phyloP scores from a whole-genome alignment of 768 basidiomycete species.

The Trichaptum fuscoviolaceum region DNA sequence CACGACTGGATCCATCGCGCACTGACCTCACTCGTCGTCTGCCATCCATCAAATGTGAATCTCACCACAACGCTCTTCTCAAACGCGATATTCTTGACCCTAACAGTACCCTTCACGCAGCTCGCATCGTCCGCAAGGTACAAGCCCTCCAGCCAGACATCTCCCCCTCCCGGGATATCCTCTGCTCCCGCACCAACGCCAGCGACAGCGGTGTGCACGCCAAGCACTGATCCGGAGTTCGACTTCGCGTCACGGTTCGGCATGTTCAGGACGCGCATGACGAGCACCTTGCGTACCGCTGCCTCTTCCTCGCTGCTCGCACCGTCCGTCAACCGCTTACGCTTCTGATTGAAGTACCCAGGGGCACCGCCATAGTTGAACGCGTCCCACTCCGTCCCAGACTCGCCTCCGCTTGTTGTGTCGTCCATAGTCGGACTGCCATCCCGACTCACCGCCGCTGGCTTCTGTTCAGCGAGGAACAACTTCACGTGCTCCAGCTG shows the following conservation, averaged over 20 bases:
- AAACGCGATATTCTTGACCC: slow-evolving; percentile 82
- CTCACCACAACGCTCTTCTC: slow-evolving; percentile 83
- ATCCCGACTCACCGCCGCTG: slow-evolving; percentile 86
- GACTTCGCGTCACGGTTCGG: slow-evolving; percentile 31
- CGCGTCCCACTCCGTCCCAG: neutral
- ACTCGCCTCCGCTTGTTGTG: slow-evolving; percentile 5
- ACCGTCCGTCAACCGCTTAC: slow-evolving; percentile 49
- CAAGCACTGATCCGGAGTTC: neutral
- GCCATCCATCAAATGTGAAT: slow-evolving; percentile 94
- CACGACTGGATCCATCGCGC: slow-evolving; percentile 56
- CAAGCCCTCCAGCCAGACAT: slow-evolving; percentile 53
- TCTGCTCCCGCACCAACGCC: neutral
- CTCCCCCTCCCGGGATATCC: slow-evolving; percentile 26
- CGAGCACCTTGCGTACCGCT: slow-evolving; percentile 32
- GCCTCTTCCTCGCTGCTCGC: slow-evolving; percentile 24
- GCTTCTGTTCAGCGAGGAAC: slow-evolving; percentile 93
- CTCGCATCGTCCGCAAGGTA: slow-evolving; percentile 45
- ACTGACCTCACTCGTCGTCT: slow-evolving; percentile 90
- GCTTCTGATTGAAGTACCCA: neutral
- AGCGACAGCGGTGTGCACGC: neutral
- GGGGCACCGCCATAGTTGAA: neutral
- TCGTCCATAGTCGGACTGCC: slow-evolving; percentile 87
- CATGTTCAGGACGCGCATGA: slow-evolving; percentile 68
- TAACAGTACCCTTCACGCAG: slow-evolving; percentile 65
- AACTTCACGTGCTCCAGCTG: slow-evolving; percentile 92